phyloP scores from a whole-genome alignment of 148 eudicot genomes.

The Polygonum aviculare region DNA sequence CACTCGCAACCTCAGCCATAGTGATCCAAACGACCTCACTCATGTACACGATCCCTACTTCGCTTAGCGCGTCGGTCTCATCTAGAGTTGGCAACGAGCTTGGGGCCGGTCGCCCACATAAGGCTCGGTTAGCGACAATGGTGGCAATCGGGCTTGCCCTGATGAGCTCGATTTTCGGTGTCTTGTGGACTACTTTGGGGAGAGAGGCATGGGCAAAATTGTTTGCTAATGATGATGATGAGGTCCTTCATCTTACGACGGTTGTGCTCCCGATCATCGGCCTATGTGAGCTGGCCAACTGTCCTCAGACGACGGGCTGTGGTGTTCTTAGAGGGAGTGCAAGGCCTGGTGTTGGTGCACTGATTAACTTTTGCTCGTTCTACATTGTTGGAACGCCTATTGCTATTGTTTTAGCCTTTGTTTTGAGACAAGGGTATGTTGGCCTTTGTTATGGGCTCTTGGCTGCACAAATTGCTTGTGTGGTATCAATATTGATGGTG shows the following conservation, averaged over 20 bases:
- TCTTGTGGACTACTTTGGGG: conserved; percentile 59
- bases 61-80: conserved; percentile 69
- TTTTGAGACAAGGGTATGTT: conserved; percentile 35
- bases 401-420: conserved; percentile 58
- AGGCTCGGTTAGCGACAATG: conserved; percentile 52
- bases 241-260: conserved; percentile 53
- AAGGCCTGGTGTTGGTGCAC: conserved; percentile 58
- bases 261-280: conserved; percentile 69
- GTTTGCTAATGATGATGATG: conserved; percentile 42
- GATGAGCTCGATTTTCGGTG: conserved; percentile 39
- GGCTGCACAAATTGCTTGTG: conserved; percentile 67
- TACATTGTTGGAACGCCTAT: conserved; percentile 71
- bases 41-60: conserved; percentile 48
- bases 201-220: conserved; percentile 61
- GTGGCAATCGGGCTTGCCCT: conserved; percentile 48
- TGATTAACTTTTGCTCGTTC: conserved; percentile 69
- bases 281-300: conserved; percentile 72
- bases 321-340: conserved; percentile 82
- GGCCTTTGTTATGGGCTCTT: conserved; percentile 85
- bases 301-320: conserved; percentile 85
- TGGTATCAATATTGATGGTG: conserved; percentile 43
- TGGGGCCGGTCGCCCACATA: conserved; percentile 66
- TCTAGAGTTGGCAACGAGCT: conserved; percentile 72
- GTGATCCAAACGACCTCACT: conserved; percentile 84
- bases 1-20: conserved; percentile 75